Conservation (phyloP, 2,329 filamentous ascomycete genomes). For the Ophiostoma sp. region DNA sequence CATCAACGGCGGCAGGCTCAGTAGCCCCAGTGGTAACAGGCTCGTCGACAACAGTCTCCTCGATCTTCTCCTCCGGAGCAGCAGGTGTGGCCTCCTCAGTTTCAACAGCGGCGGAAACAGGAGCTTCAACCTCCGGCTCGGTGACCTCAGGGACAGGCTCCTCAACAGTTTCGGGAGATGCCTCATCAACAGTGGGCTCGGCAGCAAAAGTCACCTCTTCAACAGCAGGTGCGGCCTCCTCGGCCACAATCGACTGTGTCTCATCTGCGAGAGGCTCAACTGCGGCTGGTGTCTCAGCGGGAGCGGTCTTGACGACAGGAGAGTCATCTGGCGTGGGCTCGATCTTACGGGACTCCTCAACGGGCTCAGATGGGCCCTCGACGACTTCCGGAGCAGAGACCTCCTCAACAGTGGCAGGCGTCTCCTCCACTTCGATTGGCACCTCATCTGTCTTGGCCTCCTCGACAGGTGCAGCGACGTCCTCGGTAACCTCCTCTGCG, state of each 20-base stretch:
- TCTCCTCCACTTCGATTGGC: not conserved
- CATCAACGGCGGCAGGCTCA: not conserved
- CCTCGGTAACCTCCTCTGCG: not conserved
- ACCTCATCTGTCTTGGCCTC: not conserved
- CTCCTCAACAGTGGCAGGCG: not conserved
- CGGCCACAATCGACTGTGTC: not conserved
- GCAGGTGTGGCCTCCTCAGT: not conserved
- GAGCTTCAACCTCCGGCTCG: not conserved
- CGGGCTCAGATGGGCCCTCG: not conserved
- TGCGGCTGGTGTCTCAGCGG: too few species aligned
- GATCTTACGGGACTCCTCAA: not conserved
- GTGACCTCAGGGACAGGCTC: not conserved
- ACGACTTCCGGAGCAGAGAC: not conserved
- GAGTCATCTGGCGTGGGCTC: conserved; percentile 2
- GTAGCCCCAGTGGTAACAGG: not conserved
- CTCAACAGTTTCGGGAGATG: too few species aligned
- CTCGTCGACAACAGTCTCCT: not conserved
- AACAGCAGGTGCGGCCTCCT: not conserved
- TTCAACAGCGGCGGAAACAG: not conserved
- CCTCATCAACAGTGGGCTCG: not conserved
- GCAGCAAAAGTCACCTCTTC: not conserved
- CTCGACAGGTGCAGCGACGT: not conserved
- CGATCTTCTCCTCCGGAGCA: not conserved
- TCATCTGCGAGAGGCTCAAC: not conserved
- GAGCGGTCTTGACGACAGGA: not conserved